Evolutionary conservation across 2,329 filamentous ascomycete species (phyloP).

Genomic region (Zymoseptoria passerinii): DNA sequence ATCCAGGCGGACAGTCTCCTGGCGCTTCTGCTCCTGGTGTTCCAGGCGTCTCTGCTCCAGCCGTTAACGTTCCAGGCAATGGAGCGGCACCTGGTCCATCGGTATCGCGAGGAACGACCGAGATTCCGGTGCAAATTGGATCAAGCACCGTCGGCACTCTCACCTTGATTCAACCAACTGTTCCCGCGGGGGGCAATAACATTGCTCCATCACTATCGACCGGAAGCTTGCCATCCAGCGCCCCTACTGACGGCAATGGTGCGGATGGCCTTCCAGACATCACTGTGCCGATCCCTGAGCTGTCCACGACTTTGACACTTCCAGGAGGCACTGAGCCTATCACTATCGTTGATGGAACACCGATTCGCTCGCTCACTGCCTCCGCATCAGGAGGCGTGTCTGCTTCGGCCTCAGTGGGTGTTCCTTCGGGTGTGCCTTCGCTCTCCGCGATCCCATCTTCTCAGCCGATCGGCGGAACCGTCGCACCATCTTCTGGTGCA

Average conservation of each 20-base stretch:
- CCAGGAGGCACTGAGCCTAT: background rate
- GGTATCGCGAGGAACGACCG: background rate
- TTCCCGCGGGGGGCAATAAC: background rate
- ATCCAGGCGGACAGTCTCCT: no score
- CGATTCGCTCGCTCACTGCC: background rate
- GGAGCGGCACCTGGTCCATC: background rate
- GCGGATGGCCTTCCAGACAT: background rate
- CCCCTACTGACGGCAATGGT: background rate
- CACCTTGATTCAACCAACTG: background rate
- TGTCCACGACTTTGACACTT: background rate
- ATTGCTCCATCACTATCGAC: background rate
- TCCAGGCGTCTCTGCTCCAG: background rate
- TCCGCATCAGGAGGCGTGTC: background rate
- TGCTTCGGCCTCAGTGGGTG: background rate
- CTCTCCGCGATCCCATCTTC: background rate
- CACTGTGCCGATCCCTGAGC: background rate
- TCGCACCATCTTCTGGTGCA: background rate
- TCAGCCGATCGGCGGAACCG: no score
- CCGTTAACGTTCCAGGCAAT: background rate
- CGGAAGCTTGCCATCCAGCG: background rate
- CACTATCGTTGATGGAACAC: background rate
- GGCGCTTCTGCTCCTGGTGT: background rate
- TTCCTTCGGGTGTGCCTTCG: no score
- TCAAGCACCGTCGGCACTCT: background rate
- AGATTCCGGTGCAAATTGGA: background rate